Evolutionary conservation across 768 basidiomycete genomes (phyloP).

Genomic region (Lentinula sp.): DNA sequence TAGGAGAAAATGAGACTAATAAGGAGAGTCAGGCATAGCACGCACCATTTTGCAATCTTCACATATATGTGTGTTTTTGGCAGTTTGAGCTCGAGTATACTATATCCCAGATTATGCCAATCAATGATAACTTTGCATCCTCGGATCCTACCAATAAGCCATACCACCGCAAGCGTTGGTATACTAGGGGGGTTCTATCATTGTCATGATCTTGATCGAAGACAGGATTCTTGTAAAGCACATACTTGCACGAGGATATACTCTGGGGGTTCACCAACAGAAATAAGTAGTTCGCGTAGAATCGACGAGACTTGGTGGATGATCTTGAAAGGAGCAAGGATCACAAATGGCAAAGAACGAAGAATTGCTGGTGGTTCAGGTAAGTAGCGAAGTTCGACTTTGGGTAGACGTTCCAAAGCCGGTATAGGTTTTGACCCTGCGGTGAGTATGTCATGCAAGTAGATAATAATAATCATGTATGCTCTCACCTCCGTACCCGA

Average conservation of each 20-base stretch:
- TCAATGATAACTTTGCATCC: conserved; percentile 91
- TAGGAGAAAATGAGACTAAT: not conserved
- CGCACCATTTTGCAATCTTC: conserved; percentile 68
- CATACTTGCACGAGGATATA: conserved; percentile 87
- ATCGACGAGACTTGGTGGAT: conserved; percentile 60
- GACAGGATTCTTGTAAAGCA: conserved; percentile 5
- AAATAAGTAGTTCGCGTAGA: conserved; percentile 53
- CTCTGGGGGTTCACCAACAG: conserved; percentile 63
- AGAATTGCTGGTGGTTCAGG: conserved; percentile 53
- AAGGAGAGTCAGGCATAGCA: not conserved
- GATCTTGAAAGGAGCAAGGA: conserved; percentile 82
- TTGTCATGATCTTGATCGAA: not conserved
- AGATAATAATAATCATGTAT: not conserved
- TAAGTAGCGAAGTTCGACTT: conserved; percentile 63
- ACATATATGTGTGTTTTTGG: conserved; percentile 67
- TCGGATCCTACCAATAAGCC: conserved; percentile 59
- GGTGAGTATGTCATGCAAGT: not conserved
- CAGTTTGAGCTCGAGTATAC: conserved; percentile 81
- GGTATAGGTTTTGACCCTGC: conserved; percentile 76
- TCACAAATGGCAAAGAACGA: conserved; percentile 51
- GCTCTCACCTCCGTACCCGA: conserved; percentile 78
- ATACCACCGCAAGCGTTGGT: conserved; percentile 84
- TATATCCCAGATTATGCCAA: conserved; percentile 98
- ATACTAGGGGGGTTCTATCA: conserved; percentile 92
- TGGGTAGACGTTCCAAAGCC: conserved; percentile 60